Conservation (phyloP, 305 asterid species). For the Nicotiana rustica region DNA sequence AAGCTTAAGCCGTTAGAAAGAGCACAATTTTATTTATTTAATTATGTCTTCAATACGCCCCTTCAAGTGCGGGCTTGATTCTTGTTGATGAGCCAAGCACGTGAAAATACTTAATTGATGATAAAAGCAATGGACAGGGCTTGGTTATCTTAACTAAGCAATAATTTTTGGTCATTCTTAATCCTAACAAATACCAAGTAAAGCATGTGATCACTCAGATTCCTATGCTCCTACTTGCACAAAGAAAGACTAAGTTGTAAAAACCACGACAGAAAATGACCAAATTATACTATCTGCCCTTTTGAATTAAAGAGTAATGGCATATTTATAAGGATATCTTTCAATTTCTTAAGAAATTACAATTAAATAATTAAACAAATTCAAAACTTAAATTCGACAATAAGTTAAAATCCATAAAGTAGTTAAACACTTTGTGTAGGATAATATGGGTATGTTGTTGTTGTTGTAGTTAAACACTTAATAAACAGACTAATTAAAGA, state of each 20-base stretch:
- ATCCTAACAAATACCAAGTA: not conserved
- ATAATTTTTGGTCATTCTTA: not conserved
- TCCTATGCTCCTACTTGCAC: slow-evolving; percentile 12
- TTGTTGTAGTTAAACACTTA: not conserved
- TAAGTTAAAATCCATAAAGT: not conserved
- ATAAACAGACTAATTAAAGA: not conserved
- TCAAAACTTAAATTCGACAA: not conserved
- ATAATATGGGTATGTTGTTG: too few species aligned
- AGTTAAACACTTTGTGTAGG: not conserved
- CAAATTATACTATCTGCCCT: not conserved
- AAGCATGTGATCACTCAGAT: not conserved
- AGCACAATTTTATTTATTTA: too few species aligned
- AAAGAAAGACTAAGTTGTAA: not conserved
- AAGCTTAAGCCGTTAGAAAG: too few species aligned
- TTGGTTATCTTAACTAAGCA: not conserved
- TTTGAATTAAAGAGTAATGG: not conserved
- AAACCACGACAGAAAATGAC: not conserved
- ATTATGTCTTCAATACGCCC: too few species aligned
- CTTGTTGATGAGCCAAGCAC: too few species aligned
- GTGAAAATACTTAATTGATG: not conserved
- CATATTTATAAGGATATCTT: not conserved
- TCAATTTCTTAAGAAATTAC: slow-evolving; percentile 22
- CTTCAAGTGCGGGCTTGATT: too few species aligned
- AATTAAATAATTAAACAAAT: not conserved
- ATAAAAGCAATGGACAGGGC: not conserved